Evolutionary conservation across 1,284 basidiomycete genomes (phyloP).

Genomic region (Melampsora larici-populina): DNA sequence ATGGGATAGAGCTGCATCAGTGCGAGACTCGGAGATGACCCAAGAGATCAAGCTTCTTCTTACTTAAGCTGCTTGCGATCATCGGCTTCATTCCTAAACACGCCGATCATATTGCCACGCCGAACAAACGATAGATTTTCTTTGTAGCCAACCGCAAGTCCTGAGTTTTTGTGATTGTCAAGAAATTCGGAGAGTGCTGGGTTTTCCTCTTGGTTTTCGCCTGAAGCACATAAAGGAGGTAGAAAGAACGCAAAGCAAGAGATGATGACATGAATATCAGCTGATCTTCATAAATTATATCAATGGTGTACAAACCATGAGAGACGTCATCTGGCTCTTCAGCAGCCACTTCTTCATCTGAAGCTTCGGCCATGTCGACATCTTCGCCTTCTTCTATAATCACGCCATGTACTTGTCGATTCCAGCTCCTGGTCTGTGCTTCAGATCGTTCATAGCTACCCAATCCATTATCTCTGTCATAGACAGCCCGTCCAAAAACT

Average conservation of each 20-base stretch:
- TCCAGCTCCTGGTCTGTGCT: slow-evolving; percentile 7
- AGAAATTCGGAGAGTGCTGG: slow-evolving; percentile 17
- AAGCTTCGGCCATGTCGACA: slow-evolving; percentile 51
- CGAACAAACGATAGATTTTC: slow-evolving; percentile 94
- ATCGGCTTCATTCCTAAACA: slow-evolving; percentile 81
- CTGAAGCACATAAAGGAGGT: not conserved
- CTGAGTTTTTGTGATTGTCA: slow-evolving; percentile 65
- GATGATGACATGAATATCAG: too few species aligned
- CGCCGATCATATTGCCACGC: slow-evolving; percentile 91
- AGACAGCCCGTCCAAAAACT: slow-evolving; percentile 36
- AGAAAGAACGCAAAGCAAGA: too few species aligned
- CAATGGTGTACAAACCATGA: not conserved
- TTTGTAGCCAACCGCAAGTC: slow-evolving; percentile 91
- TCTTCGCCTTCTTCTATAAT: slow-evolving; percentile 65
- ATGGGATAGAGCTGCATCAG: slow-evolving; percentile 52
- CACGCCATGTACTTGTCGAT: slow-evolving; percentile 75
- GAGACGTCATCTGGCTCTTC: slow-evolving; percentile 32
- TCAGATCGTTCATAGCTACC: slow-evolving; percentile 22
- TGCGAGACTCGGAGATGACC: slow-evolving; percentile 75
- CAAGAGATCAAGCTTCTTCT: not conserved
- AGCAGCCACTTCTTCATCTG: slow-evolving; percentile 52
- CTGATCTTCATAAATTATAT: not conserved
- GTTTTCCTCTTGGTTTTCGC: slow-evolving; percentile 30
- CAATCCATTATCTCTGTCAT: slow-evolving; percentile 30
- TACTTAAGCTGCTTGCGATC: slow-evolving; percentile 47